A percentile compares a stretch with the other conserved stretches of the same genome.
Evolutionary conservation across 139 green algal genomes (phyloP).

Genomic region (Asterochloris sp.): DNA sequence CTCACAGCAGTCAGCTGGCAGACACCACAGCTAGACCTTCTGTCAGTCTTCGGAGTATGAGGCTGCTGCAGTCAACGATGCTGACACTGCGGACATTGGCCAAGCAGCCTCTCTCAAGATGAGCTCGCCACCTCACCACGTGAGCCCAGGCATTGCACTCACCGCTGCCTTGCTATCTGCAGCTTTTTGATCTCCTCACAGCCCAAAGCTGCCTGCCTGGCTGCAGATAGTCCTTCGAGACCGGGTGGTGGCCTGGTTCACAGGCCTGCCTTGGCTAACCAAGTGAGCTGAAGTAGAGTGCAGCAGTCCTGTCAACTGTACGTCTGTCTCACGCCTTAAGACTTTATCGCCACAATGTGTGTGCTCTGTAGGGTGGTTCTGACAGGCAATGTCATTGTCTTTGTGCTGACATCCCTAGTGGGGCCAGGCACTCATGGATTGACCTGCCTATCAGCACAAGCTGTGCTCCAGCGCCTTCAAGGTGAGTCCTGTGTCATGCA

Average conservation of each 20-base stretch:
- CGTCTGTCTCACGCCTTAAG: no score
- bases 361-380: slow-evolving; percentile 18
- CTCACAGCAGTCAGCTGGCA: no score
- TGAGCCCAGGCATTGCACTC: no score
- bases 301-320: no score
- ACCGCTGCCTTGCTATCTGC: no score
- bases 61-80: no score
- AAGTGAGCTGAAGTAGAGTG: not conserved
- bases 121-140: no score
- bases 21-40: no score
- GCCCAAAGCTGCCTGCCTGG: not conserved
- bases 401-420: slow-evolving; percentile 7
- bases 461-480: slow-evolving; percentile 5
- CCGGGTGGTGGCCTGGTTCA: slow-evolving; percentile 18
- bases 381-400: slow-evolving; percentile 12
- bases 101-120: no score
- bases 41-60: no score
- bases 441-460: slow-evolving; percentile 13
- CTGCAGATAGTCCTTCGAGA: slow-evolving; percentile 12
- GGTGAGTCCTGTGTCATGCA: not conserved
- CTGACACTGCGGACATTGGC: no score
- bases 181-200: no score
- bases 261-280: slow-evolving; percentile 13
- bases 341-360: not conserved
- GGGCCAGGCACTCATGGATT: slow-evolving; percentile 13